Evolutionary conservation across 257 asterid genomes (phyloP).

Genomic region (Verbascum thapsus): DNA sequence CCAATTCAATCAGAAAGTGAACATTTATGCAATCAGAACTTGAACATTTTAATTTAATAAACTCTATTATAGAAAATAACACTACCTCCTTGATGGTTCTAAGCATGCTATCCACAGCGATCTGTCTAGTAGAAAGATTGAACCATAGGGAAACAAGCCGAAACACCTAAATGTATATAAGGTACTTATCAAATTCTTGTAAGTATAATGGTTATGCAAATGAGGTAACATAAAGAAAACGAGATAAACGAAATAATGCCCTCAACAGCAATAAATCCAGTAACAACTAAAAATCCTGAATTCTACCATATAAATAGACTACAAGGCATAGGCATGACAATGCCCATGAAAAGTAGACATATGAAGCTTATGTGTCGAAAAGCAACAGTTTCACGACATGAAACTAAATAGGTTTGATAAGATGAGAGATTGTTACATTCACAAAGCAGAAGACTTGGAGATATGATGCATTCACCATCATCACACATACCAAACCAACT

Average conservation of each 20-base stretch:
- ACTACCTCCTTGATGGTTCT: conserved; percentile 75
- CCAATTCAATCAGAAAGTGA: conserved; percentile 10
- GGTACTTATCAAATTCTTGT: conserved; percentile 24
- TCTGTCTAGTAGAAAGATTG: conserved; percentile 70
- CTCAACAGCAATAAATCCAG: conserved; percentile 19
- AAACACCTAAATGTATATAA: conserved; percentile 64
- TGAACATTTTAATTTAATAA: no score
- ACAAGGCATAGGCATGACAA: conserved; percentile 7
- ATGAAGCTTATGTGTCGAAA: background rate
- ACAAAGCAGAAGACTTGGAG: conserved; percentile 15
- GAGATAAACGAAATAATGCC: conserved; percentile 8
- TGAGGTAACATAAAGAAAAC: conserved; percentile 9
- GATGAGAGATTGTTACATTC: background rate
- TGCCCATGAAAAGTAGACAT: conserved; percentile 12
- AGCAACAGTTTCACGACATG: background rate
- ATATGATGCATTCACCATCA: conserved; percentile 4
- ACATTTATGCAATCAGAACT: conserved; percentile 15
- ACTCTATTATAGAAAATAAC: conserved; percentile 21
- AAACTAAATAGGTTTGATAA: background rate
- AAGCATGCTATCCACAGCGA: conserved; percentile 74
- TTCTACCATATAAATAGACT: background rate
- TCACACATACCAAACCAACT: background rate
- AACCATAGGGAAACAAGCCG: conserved; percentile 98
- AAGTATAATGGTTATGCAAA: conserved; percentile 11
- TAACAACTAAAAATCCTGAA: conserved; percentile 7